phyloP scores from a whole-genome alignment of 2,329 filamentous ascomycete genomes.

The Claviceps capensis region DNA sequence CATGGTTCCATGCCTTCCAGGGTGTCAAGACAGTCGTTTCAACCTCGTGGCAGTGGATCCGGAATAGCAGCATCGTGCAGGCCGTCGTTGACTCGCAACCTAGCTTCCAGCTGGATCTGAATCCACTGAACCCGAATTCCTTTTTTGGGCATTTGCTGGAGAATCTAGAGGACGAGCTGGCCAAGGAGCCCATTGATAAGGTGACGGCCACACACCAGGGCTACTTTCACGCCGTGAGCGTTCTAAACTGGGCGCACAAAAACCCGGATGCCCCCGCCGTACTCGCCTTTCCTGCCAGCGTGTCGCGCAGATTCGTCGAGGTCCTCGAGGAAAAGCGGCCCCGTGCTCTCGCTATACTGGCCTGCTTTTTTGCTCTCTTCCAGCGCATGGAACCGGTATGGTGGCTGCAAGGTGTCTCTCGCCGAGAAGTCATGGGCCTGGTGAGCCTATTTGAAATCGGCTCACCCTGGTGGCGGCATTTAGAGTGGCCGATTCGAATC shows the following conservation, averaged over 20 bases:
- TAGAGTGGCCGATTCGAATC: conserved; percentile 47
- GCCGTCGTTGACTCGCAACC: conserved; percentile 52
- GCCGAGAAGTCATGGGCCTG: conserved; percentile 51
- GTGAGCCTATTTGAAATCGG: conserved; percentile 44
- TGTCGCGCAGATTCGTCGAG: conserved; percentile 47
- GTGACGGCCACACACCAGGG: conserved; percentile 29
- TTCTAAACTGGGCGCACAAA: conserved; percentile 52
- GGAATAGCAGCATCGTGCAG: conserved; percentile 41
- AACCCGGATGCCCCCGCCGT: conserved; percentile 44
- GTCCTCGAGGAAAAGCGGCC: conserved; percentile 45
- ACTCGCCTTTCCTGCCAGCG: conserved; percentile 50
- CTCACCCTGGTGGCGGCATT: conserved; percentile 46
- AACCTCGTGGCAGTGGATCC: conserved; percentile 50
- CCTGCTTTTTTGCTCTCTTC: conserved; percentile 52
- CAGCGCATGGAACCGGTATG: conserved; percentile 49
- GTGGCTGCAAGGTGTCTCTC: conserved; percentile 57
- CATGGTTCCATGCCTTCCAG: conserved; percentile 55
- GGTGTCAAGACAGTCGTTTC: conserved; percentile 53
- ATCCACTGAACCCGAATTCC: conserved; percentile 32
- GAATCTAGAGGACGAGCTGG: conserved; percentile 42
- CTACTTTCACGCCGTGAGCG: conserved; percentile 51
- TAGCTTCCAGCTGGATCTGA: conserved; percentile 45
- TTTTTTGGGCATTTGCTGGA: conserved; percentile 50
- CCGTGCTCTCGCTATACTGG: conserved; percentile 48
- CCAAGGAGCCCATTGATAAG: conserved; percentile 17